phyloP scores from a whole-genome alignment of 108 stramenopile species.

The Mediolabrus comicus region DNA sequence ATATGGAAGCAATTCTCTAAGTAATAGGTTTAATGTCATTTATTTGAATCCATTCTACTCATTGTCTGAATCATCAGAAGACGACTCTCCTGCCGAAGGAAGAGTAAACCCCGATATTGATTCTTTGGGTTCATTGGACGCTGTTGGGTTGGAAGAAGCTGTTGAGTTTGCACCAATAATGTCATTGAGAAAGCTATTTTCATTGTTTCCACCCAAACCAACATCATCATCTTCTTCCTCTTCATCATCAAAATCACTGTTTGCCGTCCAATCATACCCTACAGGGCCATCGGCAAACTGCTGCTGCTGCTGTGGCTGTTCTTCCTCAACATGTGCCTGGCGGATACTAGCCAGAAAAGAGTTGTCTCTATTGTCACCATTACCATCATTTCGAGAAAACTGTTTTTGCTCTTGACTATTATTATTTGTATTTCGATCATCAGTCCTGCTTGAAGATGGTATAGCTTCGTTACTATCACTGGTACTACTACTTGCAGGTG shows the following conservation, averaged over 20 bases:
- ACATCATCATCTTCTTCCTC: background rate
- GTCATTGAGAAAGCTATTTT: background rate
- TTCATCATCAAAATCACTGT: slow-evolving; percentile 5
- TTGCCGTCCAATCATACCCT: background rate
- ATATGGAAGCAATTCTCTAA: too few species aligned
- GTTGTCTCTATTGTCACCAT: slow-evolving; percentile 7
- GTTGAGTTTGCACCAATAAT: background rate
- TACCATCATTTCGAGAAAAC: slow-evolving; percentile 13
- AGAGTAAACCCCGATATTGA: slow-evolving; percentile 14
- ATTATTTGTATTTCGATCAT: background rate
- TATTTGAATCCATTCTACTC: slow-evolving; percentile 4
- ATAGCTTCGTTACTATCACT: too few species aligned
- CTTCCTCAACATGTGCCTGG: background rate
- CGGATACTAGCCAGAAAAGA: slow-evolving; percentile 2
- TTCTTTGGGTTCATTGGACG: slow-evolving; percentile 3
- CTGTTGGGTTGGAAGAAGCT: background rate
- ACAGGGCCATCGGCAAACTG: background rate
- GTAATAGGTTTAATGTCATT: too few species aligned
- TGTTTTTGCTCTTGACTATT: background rate
- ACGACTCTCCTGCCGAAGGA: slow-evolving; percentile 28
- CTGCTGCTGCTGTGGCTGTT: background rate
- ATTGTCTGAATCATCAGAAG: slow-evolving; percentile 20
- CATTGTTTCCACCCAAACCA: background rate
- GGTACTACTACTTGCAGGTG: background rate
- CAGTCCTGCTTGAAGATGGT: background rate